Evolutionary conservation across 805 yeast genomes (phyloP), one percentile per base, ranked within the genome.

Genomic region (Saccharomycopsis lassenensis): DNA sequence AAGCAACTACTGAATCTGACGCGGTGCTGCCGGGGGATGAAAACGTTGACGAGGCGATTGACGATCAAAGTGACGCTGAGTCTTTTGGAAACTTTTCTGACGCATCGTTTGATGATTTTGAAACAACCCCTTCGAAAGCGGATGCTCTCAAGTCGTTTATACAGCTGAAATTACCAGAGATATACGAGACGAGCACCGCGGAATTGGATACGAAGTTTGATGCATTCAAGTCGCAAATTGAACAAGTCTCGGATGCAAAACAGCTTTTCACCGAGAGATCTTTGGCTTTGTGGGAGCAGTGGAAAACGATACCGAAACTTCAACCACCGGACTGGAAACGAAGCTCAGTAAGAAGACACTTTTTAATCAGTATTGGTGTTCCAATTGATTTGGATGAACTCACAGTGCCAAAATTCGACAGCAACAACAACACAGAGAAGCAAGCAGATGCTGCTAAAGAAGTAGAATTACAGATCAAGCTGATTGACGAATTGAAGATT

Each of bases 371-470:
- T 20, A 58, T 84, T 29, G 86, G 87, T 1, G 67, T 84, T 2
- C 93, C 93, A 0, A 69, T 81, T 27, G 77, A 78, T 47, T 58
- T 77, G 11, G 85, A 77, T 52, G 81, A 77, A 48, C 41, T 68
- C 42, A 44, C 56, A 40, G 64, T 65, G 29, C 3, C 26, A 5
- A 12, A 30, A n/a, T n/a, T n/a, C n/a, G n/a, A n/a, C n/a, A n/a
- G n/a, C n/a, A n/a, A n/a, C n/a, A n/a, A n/a, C n/a, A n/a, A n/a
- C 25, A 23, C 11, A 11, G 25, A n/a, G n/a, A n/a, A 23, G 11
- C 25, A n/a, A 23, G 25, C 11, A 23, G 25, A 23, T n/a, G 25
- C n/a, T 23, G n/a, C 25, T n/a, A 11, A 23, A 23, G 25, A n/a
- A 23, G 25, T n/a, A n/a, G n/a, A n/a, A n/a, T n/a, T n/a, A n/a